These are phyloP conservation scores for Arachnomyces sp. DNA, from an alignment of 2,329 filamentous ascomycete species.

Conservation along the genomic window DNA sequence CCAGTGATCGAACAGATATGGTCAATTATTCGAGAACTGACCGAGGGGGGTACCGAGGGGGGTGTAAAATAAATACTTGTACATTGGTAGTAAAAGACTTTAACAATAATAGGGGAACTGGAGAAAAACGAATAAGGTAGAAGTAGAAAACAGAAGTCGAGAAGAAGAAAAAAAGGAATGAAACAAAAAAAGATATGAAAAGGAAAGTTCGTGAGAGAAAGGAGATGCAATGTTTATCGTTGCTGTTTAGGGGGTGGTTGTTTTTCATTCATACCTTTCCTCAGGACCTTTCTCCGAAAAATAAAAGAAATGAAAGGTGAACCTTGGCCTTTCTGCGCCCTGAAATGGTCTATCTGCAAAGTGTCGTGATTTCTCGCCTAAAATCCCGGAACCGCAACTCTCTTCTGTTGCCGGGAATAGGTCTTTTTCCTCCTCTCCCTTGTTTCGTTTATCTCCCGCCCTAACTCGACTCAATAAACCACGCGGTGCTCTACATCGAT, in stretches of 20 bases:
- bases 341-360: no score
- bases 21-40: no score
- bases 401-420: no score
- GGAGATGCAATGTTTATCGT: not conserved
- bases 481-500: no score
- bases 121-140: constrained; percentile 5
- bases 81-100: not conserved
- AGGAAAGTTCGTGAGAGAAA: not conserved
- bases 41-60: no score
- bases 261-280: no score
- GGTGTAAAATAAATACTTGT: no score
- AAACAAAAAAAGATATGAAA: constrained; percentile 9
- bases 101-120: constrained; percentile 5
- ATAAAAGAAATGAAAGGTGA: not conserved
- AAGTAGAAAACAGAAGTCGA: not conserved
- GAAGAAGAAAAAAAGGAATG: constrained; percentile 3
- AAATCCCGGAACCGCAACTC: no score
- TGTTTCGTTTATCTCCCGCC: not conserved
- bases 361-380: no score
- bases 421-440: not conserved
- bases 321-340: not conserved
- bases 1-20: no score
- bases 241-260: no score
- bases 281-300: not conserved
- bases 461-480: not conserved